Evolutionary conservation across 1,284 basidiomycete genomes (phyloP).

Genomic region (Cryptococcus sp.): DNA sequence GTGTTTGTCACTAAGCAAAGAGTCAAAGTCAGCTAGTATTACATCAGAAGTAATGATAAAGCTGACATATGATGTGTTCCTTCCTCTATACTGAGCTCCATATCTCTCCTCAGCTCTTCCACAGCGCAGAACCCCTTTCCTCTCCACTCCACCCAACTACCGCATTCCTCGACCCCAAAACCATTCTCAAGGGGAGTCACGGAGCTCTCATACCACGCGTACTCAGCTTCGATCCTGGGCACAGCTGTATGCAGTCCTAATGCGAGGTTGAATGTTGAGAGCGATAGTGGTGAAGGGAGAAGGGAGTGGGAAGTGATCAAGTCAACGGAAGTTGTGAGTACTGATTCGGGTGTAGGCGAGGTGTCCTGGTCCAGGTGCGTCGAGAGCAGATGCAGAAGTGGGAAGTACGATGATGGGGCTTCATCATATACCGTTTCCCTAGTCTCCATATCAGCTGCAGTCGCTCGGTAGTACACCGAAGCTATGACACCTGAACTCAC

Average conservation of each 20-base stretch:
- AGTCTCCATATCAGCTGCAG: slow-evolving; percentile 8
- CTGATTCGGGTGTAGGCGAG: slow-evolving; percentile 21
- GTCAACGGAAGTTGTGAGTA: slow-evolving; percentile 31
- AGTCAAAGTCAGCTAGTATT: not conserved
- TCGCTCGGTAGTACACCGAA: slow-evolving; percentile 7
- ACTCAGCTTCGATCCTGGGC: slow-evolving; percentile 47
- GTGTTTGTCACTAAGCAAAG: slow-evolving; percentile 1
- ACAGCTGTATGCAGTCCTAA: slow-evolving; percentile 45
- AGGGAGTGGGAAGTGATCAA: slow-evolving; percentile 32
- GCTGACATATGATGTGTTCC: slow-evolving; percentile 32
- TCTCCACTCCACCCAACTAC: slow-evolving; percentile 86
- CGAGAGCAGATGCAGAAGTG: slow-evolving; percentile 65
- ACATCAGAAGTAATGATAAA: not conserved
- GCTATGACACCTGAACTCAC: slow-evolving; percentile 56
- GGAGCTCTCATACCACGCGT: slow-evolving; percentile 47
- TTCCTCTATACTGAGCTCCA: slow-evolving; percentile 58
- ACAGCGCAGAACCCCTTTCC: slow-evolving; percentile 72
- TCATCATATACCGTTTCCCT: slow-evolving; percentile 68
- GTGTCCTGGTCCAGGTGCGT: slow-evolving; percentile 46
- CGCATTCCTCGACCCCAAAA: slow-evolving; percentile 61
- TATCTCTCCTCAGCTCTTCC: slow-evolving; percentile 63
- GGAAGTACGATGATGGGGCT: slow-evolving; percentile 67
- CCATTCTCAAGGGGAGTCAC: slow-evolving; percentile 58
- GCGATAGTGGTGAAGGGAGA: slow-evolving; percentile 36
- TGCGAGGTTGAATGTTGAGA: slow-evolving; percentile 55